phyloP scores from a whole-genome alignment of 371 early-diverging fungal species.

The Fennellomyces sp. region DNA sequence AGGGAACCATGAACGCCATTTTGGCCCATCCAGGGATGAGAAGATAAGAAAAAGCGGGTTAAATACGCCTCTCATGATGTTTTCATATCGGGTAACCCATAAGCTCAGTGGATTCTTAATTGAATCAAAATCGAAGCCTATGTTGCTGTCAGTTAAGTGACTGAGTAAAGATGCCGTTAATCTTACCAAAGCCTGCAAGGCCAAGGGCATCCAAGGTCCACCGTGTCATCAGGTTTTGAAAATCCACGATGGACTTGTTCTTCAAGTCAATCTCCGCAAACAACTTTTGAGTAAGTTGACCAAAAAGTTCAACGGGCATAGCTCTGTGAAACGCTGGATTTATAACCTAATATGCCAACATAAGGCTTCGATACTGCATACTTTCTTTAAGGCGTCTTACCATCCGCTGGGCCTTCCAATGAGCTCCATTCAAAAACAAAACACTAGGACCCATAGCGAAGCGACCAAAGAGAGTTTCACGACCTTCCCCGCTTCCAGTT shows the following conservation, averaged over 20 bases:
- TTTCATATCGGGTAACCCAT: constrained; percentile 15
- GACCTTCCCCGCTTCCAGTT: too few species aligned
- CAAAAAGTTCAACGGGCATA: constrained; percentile 30
- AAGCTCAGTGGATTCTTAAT: constrained; percentile 4
- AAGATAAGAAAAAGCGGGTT: constrained; percentile 45
- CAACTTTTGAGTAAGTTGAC: constrained; percentile 21
- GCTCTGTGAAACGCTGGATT: constrained; percentile 30
- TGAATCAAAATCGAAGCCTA: constrained; percentile 23
- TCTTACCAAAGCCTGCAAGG: constrained; percentile 16
- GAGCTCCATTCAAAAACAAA: constrained; percentile 15
- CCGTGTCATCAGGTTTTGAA: constrained; percentile 13
- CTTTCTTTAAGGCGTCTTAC: not conserved
- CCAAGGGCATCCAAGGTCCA: constrained; percentile 40
- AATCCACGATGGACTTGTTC: constrained; percentile 19
- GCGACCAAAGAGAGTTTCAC: not conserved
- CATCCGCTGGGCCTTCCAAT: constrained; percentile 24
- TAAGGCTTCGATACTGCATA: too few species aligned
- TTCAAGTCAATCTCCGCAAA: constrained; percentile 7
- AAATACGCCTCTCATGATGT: constrained; percentile 8
- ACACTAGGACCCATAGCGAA: constrained; percentile 19
- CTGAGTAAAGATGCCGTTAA: constrained; percentile 6
- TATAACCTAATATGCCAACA: too few species aligned
- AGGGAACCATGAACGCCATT: constrained; percentile 20
- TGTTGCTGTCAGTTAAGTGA: not conserved
- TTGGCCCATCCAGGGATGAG: constrained; percentile 39